Evolutionary conservation across 768 basidiomycete species (phyloP), one percentile per base, ranked within the genome.

Genomic region (Leccinum arenicola): DNA sequence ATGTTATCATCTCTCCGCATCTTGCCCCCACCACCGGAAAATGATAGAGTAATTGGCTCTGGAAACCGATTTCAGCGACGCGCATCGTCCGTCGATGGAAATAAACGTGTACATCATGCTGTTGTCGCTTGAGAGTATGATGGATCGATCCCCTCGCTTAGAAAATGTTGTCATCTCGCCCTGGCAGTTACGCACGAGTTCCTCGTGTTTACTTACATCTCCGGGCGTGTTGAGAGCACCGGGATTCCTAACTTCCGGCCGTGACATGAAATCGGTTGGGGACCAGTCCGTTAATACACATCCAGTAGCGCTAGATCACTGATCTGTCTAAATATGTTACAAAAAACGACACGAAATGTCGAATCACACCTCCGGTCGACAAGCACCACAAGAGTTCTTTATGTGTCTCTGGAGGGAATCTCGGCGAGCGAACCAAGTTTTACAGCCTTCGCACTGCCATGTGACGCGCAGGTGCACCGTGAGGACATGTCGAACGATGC

Each of bases 401-500:
- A 63, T 45, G 4, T 71, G 70, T 2, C 70, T 61, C 53, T 59
- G 69, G 11, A 72, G 62, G 19, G 70, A 71, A 19, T 71, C 70
- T 11, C 3, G 51, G 23, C 70, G 67, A 21, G 70, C 70, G 59
- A 73, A 71, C 8, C 48, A 48, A 1, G 66, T 58, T 7, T 69
- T 67, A 21, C 71, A 71, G 19, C 3, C 47, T 21, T 33, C 2
- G 48, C 71, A 73, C 0, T 8, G 15, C 19, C 58, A 31, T 0
- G 27, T 58, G 19, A 62, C 21, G 14, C 33, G 65, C 3, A 73
- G 23, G 29, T 71, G 69, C 1, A 73, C 67, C 0, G 63, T 56
- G 0, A 69, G 48, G 2, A 73, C 50, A 14, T 73, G 70, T 6
- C 71, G 50, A 4, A 50, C 57, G 6, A 73, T 55, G 12, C 71